These are phyloP conservation scores for Candida tunisiensis DNA, from an alignment of 1,139 yeast genomes.

Conservation along the genomic window DNA sequence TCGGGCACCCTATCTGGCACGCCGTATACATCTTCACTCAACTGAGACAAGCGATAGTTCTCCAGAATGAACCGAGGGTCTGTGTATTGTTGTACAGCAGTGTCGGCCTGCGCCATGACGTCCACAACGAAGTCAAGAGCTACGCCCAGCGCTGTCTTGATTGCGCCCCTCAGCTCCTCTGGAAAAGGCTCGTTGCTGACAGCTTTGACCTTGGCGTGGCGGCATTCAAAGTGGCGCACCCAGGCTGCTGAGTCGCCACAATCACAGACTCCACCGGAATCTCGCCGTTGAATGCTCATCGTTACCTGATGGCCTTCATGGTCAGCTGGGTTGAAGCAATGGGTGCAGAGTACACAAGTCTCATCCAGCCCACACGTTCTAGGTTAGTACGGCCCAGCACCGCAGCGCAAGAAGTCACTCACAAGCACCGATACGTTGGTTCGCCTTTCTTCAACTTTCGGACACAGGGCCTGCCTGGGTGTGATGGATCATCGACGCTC, in stretches of 20 bases:
- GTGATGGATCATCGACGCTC: conserved; percentile 19
- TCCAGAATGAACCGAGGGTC: conserved; percentile 9
- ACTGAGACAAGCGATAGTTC: conserved; percentile 16
- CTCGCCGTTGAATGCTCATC: conserved; percentile 56
- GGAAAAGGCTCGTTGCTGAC: conserved; percentile 10
- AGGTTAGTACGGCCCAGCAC: conserved; percentile 5
- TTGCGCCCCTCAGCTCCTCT: conserved; percentile 12
- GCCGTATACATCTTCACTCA: conserved; percentile 23
- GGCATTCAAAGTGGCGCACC: conserved; percentile 38
- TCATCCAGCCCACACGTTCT: conserved; percentile 72
- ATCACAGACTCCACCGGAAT: conserved; percentile 89
- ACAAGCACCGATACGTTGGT: conserved; percentile 61
- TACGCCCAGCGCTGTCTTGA: conserved; percentile 29
- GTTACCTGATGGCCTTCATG: conserved; percentile 70
- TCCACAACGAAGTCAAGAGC: conserved; percentile 65
- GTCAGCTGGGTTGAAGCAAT: conserved; percentile 53
- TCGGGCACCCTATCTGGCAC: conserved; percentile 23
- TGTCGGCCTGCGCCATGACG: conserved; percentile 32
- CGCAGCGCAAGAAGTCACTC: conserved; percentile 5
- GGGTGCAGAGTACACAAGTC: conserved; percentile 70
- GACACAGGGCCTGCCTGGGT: conserved; percentile 62
- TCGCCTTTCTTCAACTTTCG: conserved; percentile 68
- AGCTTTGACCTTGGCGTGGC: conserved; percentile 3
- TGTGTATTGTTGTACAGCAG: conserved; percentile 19
- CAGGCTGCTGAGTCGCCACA: conserved; percentile 89